A percentile compares a stretch with the other conserved stretches of the same genome.
These are phyloP conservation scores for Silene noctiflora DNA, from an alignment of 179 eudicot species.

Conservation along the genomic window DNA sequence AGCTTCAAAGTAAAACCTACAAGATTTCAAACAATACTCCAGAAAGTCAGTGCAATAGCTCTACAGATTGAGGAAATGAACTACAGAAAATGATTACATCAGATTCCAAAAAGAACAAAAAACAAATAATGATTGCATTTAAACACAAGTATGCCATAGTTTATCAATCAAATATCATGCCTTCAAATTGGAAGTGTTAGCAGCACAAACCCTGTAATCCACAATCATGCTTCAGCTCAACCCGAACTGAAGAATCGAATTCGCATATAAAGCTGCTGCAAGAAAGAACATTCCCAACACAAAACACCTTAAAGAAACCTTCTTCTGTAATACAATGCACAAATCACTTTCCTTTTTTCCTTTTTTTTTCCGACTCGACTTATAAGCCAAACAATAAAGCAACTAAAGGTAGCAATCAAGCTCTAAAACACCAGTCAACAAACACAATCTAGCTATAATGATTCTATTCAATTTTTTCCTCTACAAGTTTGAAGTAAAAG, in stretches of 20 bases:
- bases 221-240: conserved; percentile 16
- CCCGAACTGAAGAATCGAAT: conserved; percentile 11
- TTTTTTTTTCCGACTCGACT: neutral
- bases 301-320: conserved; percentile 16
- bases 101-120: neutral
- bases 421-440: conserved; percentile 17
- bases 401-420: conserved; percentile 9
- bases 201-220: conserved; percentile 17
- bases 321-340: conserved; percentile 5
- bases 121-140: neutral
- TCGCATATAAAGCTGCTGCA: conserved; percentile 13
- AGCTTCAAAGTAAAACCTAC: conserved; percentile 16
- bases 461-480: conserved; percentile 15
- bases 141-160: neutral
- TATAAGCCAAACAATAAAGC: neutral
- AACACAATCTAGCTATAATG: conserved; percentile 21
- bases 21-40: conserved; percentile 11
- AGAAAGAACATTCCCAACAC: conserved; percentile 19
- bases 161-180: conserved; percentile 12
- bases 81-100: no score
- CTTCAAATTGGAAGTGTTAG: conserved; percentile 21
- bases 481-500: conserved; percentile 26
- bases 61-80: neutral
- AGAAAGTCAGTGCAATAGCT: neutral
- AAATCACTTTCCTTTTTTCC: neutral